Evolutionary conservation across 2,329 filamentous ascomycete genomes (phyloP), one percentile per base, ranked within the genome.

Genomic region (Hymenoscyphus repandus): DNA sequence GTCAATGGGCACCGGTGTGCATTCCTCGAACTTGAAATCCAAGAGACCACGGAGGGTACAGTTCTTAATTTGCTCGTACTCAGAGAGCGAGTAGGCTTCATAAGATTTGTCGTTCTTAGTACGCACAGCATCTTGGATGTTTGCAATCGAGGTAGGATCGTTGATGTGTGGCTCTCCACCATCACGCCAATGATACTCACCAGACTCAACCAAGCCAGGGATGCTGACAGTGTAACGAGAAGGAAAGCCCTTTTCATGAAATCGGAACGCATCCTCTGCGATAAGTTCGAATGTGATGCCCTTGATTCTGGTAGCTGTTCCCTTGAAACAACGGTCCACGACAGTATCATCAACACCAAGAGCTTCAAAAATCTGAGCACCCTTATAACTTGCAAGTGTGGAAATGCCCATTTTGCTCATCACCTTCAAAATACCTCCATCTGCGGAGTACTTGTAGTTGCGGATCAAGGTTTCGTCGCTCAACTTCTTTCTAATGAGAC

Each of bases 361-460:
- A 44, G 91, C 90, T 69, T 97, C 92, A 62, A 96, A 97, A 58
- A 97, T 97, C 74, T 97, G 92, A 50, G 92, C 92, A 66, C 92
- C 92, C 77, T 97, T 97, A 77, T 97, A 97, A 60, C 87, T 92
- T 65, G 92, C 90, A 41, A 97, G 77, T 31, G 92, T 97, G 6
- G 92, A 96, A 58, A 97, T 97, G 74, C 92, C 92, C 92, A 97
- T 97, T 78, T 97, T 97, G 70, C 87, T 93, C 92, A 97, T 97
- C 68, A 97, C 92, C 72, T 97, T 97, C 58, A 97, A 77, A 58
- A 97, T 96, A 74, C 92, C 92, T 65, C 92, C 92, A 61, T 96
- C 91, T 63, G 88, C 92, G 56, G 92, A 96, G 70, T 95, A 88
- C 74, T 95, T 95, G 79, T 96, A 97, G 75, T 97, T 97, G 63